phyloP scores from a whole-genome alignment of 176 grass and related monocot genomes.

The Hordeum marinum region DNA sequence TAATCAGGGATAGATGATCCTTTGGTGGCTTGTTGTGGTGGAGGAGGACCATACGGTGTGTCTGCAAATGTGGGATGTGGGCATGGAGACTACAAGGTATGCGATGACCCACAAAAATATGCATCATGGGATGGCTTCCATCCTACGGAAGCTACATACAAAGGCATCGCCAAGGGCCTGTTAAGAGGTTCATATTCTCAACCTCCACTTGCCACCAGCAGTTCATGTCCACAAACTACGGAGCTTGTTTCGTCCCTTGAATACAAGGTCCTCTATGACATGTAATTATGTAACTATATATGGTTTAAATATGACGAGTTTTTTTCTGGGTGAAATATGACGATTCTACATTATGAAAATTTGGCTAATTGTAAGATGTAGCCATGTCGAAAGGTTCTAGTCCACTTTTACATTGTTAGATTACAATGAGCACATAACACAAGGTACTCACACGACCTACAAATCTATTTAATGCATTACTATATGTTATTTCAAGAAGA shows the following conservation, averaged over 20 bases:
- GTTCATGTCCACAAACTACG: conserved; percentile 1
- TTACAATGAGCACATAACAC: neutral
- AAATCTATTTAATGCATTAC: no score
- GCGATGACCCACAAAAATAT: conserved; percentile 42
- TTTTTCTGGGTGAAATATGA: neutral
- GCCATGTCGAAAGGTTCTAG: neutral
- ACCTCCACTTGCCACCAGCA: conserved; percentile 21
- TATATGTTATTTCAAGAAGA: neutral
- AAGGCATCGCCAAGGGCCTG: conserved; percentile 44
- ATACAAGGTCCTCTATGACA: conserved; percentile 14
- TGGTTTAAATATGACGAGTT: no score
- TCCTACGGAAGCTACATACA: conserved; percentile 49
- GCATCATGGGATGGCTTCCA: conserved; percentile 65
- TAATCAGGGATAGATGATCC: conserved; percentile 45
- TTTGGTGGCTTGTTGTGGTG: conserved; percentile 58
- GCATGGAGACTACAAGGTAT: conserved; percentile 29
- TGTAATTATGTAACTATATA: neutral
- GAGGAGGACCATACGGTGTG: conserved; percentile 28
- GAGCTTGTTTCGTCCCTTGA: neutral
- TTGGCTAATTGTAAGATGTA: neutral
- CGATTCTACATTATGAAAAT: neutral
- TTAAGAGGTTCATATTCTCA: conserved; percentile 35
- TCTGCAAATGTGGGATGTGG: conserved; percentile 7
- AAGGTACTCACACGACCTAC: no score
- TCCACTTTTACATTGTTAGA: neutral